Evolutionary conservation across 1,139 yeast species (phyloP), one percentile per base, ranked within the genome.

Genomic region (Arxiozyma bovina): DNA sequence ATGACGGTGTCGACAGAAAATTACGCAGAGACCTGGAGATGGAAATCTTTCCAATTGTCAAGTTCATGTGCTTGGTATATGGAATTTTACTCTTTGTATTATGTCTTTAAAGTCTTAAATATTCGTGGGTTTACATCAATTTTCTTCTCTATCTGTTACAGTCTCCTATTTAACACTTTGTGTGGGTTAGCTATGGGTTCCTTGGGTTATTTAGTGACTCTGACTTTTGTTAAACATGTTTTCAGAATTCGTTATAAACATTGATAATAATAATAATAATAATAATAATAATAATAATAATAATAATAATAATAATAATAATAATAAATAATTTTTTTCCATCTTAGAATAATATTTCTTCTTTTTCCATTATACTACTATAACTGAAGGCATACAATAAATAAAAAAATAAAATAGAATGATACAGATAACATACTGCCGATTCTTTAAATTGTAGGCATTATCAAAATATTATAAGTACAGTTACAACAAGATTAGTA

Each of bases 101-200:
- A 88, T 67, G 81, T 82, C 65, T 63, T 81, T 56, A 73, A 71
- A 50, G 76, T 78, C 60, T 73, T 85, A 65, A 77, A 79, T 56
- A 77, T 84, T 44, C 75, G 78, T 45, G 95, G 87, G 60, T 78
- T 85, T 62, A 82, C 87, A n/a, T 83, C 91, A 44, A 74, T 78
- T 4, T 67, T 88, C 56, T 72, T 88, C 58, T 88, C 85, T 66
- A 80, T 89, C 62, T 79, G 83, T 45, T 88, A 89, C 66, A 83
- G 88, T 70, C 76, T 82, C 2, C 75, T 88, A 52, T 80, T 85
- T 41, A 81, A 87, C 63, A 65, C 78, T 7, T 70, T 85, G 50
- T 75, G 87, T 55, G 87, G 91, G 1, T 72, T 85, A 42, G 82
- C 87, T 2, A 83, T 89, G 61, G 96, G 96, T 9, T 77, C 94